Conservation (phyloP, 441 rosid species). For the Pelargonium hybrid region DNA sequence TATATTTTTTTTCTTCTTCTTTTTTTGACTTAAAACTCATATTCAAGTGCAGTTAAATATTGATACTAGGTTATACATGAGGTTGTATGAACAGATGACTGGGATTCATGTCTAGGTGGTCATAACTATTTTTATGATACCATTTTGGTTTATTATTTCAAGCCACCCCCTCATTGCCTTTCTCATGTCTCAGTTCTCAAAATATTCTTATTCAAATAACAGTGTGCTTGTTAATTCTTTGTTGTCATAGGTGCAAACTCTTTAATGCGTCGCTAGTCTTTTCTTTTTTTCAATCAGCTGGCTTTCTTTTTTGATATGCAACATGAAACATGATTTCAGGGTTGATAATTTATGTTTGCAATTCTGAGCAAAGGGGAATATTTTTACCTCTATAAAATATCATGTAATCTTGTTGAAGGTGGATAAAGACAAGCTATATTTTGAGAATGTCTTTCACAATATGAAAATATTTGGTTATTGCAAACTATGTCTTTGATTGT, state of each 20-base stretch:
- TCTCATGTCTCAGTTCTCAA: background rate
- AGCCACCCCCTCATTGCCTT: background rate
- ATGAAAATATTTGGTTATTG: background rate
- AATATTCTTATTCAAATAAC: background rate
- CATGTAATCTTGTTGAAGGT: background rate
- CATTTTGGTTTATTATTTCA: background rate
- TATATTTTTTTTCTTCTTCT: no score
- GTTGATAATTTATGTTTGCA: background rate
- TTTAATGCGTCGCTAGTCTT: background rate
- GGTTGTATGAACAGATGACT: background rate
- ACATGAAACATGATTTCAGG: background rate
- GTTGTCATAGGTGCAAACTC: background rate
- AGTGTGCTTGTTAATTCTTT: background rate
- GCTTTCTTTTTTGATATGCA: background rate
- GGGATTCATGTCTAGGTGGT: background rate
- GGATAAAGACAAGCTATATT: background rate
- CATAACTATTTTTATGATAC: background rate
- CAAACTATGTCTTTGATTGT: background rate
- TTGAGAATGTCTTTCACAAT: background rate
- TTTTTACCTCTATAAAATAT: background rate
- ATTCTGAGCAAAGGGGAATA: background rate
- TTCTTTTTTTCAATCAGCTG: background rate
- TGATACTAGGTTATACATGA: background rate
- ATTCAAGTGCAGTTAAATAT: background rate
- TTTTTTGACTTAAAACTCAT: background rate